Conservation (phyloP, 352 stramenopile genomes). For the Aphanomyces stellatus region DNA sequence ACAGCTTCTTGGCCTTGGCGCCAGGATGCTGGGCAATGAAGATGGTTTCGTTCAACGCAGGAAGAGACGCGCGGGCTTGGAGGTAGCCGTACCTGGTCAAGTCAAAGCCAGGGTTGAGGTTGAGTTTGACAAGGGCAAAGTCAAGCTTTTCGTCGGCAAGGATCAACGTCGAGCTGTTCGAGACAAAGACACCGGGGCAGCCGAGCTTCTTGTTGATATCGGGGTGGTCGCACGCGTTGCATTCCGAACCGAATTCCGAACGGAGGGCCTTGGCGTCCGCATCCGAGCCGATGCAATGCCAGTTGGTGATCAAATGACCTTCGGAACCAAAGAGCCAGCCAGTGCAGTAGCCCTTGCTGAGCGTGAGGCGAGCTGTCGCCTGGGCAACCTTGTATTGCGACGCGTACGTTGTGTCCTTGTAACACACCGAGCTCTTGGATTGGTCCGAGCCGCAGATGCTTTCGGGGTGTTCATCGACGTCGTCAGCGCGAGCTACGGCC, state of each 20-base stretch:
- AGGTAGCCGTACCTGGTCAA: slow-evolving; percentile 37
- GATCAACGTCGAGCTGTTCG: slow-evolving; percentile 31
- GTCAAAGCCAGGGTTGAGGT: slow-evolving; percentile 33
- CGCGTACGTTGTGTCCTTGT: slow-evolving; percentile 35
- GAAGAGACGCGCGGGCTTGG: slow-evolving; percentile 28
- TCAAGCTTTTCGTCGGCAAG: slow-evolving; percentile 37
- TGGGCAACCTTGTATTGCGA: slow-evolving; percentile 47
- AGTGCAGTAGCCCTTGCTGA: slow-evolving; percentile 39
- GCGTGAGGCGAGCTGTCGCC: slow-evolving; percentile 43
- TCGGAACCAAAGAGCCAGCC: slow-evolving; percentile 44
- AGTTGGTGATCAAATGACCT: slow-evolving; percentile 35
- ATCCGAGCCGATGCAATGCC: slow-evolving; percentile 44
- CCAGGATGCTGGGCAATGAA: slow-evolving; percentile 58
- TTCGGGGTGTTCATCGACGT: too few relatives aligned
- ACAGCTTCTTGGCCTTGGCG: slow-evolving; percentile 51
- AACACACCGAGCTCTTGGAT: too few relatives aligned
- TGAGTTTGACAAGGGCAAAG: slow-evolving; percentile 45
- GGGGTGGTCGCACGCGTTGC: slow-evolving; percentile 28
- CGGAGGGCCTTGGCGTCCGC: slow-evolving; percentile 21
- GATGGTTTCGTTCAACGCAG: slow-evolving; percentile 38
- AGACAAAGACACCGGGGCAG: slow-evolving; percentile 33
- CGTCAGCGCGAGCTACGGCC: too few relatives aligned
- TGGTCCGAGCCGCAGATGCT: too few relatives aligned
- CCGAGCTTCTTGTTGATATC: slow-evolving; percentile 27
- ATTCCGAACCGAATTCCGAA: slow-evolving; percentile 54